These are phyloP conservation scores for Cucurbita ficifolia DNA, from an alignment of 306 rosid species.

Conservation along the genomic window DNA sequence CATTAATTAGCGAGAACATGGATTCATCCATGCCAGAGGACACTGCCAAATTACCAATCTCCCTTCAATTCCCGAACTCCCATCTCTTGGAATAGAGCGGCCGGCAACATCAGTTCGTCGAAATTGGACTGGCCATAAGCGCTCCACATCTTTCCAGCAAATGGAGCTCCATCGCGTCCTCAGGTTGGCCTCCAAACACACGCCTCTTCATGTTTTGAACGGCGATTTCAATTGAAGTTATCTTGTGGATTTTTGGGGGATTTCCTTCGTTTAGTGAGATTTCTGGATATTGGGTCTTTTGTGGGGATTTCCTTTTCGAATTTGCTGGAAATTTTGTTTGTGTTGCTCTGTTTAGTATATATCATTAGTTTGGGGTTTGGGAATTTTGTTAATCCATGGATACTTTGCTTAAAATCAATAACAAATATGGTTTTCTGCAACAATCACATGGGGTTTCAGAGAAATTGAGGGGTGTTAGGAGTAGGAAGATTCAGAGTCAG, in stretches of 20 bases:
- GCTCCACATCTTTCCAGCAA: slow-evolving; percentile 22
- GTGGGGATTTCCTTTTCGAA: not conserved
- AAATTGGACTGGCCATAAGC: slow-evolving; percentile 24
- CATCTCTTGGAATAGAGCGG: not conserved
- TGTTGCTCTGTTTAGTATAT: not conserved
- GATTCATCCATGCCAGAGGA: not conserved
- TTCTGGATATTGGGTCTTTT: slow-evolving; percentile 3
- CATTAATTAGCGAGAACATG: not conserved
- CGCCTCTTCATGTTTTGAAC: not conserved
- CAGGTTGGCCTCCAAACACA: slow-evolving; percentile 10
- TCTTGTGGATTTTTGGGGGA: not conserved
- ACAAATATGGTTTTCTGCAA: slow-evolving; percentile 62
- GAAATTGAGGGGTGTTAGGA: slow-evolving; percentile 28
- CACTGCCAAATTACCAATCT: not conserved
- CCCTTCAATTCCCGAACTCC: not conserved
- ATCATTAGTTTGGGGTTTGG: slow-evolving; percentile 6
- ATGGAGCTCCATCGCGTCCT: slow-evolving; percentile 8
- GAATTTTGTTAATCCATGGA: slow-evolving; percentile 34
- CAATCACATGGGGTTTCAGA: slow-evolving; percentile 72
- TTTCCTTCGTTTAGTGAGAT: slow-evolving; percentile 2
- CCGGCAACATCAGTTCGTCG: not conserved
- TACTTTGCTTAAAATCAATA: slow-evolving; percentile 81
- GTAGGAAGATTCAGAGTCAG: slow-evolving; percentile 36
- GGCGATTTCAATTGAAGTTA: not conserved
- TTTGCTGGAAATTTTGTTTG: not conserved